Evolutionary conservation across 768 basidiomycete genomes (phyloP).

Genomic region (Leucocoprinus leucothites): DNA sequence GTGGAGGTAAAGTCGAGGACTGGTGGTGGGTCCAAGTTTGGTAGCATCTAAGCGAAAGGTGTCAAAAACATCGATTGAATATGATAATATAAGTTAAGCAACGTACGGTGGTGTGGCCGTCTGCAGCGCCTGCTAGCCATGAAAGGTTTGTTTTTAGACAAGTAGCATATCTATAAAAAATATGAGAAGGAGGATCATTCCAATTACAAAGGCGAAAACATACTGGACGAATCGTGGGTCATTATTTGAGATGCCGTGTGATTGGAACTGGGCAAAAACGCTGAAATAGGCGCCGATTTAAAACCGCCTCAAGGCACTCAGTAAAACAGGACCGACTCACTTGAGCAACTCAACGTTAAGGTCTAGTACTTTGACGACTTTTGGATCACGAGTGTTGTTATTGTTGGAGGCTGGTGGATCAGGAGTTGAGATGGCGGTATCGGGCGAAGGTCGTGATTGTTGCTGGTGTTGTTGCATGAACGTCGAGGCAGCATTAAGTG

Average conservation of each 20-base stretch:
- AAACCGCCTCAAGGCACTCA: too few relatives aligned
- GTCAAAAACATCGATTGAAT: conserved; percentile 10
- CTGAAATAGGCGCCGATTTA: conserved; percentile 3
- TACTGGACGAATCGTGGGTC: conserved; percentile 16
- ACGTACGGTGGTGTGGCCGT: conserved; percentile 49
- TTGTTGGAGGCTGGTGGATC: conserved; percentile 25
- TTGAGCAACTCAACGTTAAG: conserved; percentile 68
- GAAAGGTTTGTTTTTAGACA: conserved; percentile 70
- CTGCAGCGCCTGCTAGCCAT: conserved; percentile 69
- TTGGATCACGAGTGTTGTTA: conserved; percentile 36
- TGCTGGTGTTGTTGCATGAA: conserved; percentile 15
- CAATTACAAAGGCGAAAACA: conserved; percentile 4
- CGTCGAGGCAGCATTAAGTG: conserved; percentile 2
- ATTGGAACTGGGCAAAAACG: conserved; percentile 13
- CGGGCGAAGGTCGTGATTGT: conserved; percentile 16
- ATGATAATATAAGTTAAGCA: neutral
- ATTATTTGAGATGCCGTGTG: conserved; percentile 11
- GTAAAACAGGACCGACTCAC: conserved; percentile 35
- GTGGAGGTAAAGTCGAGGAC: conserved; percentile 48
- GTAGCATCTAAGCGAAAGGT: conserved; percentile 1
- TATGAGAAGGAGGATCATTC: conserved; percentile 1
- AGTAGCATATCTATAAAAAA: conserved; percentile 44
- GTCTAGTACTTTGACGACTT: conserved; percentile 60
- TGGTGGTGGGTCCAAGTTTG: conserved; percentile 45
- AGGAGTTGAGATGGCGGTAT: conserved; percentile 7